Evolutionary conservation across 192 early-diverging fungal genomes (phyloP), one percentile per base, ranked within the genome.

Genomic region (Oehlia diaphana): DNA sequence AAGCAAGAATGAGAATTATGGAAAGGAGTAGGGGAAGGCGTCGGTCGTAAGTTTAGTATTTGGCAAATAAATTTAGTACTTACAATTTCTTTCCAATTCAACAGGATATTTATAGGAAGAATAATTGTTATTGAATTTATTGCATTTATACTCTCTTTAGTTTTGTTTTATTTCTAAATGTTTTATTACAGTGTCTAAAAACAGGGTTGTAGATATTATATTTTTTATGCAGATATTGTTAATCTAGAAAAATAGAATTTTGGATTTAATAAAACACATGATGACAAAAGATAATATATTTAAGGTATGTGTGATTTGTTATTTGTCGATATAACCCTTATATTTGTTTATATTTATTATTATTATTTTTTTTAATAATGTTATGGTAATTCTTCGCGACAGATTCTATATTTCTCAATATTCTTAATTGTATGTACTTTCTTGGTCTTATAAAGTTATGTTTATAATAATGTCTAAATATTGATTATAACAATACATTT

Each of bases 11-110:
- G 62, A 61, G 37, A 64, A 65, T 37, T 39, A 65, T 65, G 75
- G 75, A 50, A 47, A 77, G 42, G 63, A 77, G 53, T 23, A 77
- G 75, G 49, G 42, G 73, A 75, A 39, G 37, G 31, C 26, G 33
- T 67, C 26, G 65, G 65, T 33, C 65, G 33, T 67, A 67, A 33
- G 65, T 67, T 19, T 67, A 33, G 65, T 67, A 33, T 33, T 67
- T 67, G 19, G 65, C 53, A 58, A 58, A 58, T 58, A 58, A 58
- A n/a, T 58, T 58, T 58, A 58, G 53, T 58, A 58, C 53, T 58
- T 58, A 58, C 53, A 58, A 58, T 58, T 58, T 58, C 10, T 58
- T 21, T 58, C 53, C 19, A 58, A 58, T 58, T 58, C 53, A 42
- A 58, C 53, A 58, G 53, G 53, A 58, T 58, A 58, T 58, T 58